These are phyloP conservation scores for Lachancea cidri DNA, from an alignment of 805 yeast genomes.

Conservation along the genomic window DNA sequence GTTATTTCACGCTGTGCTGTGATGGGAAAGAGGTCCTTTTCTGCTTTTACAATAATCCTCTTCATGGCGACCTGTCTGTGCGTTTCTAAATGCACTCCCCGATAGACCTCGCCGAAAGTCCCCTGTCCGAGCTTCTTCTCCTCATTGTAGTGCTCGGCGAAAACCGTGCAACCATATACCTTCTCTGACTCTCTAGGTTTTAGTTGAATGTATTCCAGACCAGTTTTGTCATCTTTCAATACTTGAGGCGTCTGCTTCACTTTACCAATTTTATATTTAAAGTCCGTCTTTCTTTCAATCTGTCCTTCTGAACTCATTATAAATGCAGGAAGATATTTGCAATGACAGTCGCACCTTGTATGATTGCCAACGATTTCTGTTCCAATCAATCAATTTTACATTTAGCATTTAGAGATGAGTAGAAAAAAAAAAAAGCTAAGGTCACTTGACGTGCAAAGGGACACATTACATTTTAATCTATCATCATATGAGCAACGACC, in stretches of 20 bases:
- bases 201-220: slow-evolving; percentile 25
- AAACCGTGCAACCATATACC: slow-evolving; percentile 31
- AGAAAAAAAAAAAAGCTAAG: not conserved
- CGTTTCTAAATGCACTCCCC: slow-evolving; percentile 51
- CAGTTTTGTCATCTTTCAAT: slow-evolving; percentile 22
- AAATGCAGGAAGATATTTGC: not conserved
- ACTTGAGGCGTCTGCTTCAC: slow-evolving; percentile 32
- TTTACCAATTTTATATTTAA: slow-evolving; percentile 33
- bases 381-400: not conserved
- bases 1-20: slow-evolving; percentile 92
- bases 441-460: not conserved
- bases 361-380: not conserved
- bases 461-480: too few relatives aligned
- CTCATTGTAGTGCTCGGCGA: slow-evolving; percentile 27
- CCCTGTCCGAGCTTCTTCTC: slow-evolving; percentile 68
- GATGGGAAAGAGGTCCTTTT: slow-evolving; percentile 68
- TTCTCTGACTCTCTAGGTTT: slow-evolving; percentile 22
- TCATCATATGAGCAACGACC: too few relatives aligned
- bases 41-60: slow-evolving; percentile 56
- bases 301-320: slow-evolving; percentile 6
- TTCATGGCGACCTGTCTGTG: slow-evolving; percentile 78
- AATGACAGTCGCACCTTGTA: not conserved
- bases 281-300: slow-evolving; percentile 11
- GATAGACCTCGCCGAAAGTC: slow-evolving; percentile 85
- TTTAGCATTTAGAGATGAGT: not conserved